These are phyloP conservation scores for Debaryomycetaceae sp. DNA, from an alignment of 1,139 yeast species.

Conservation along the genomic window DNA sequence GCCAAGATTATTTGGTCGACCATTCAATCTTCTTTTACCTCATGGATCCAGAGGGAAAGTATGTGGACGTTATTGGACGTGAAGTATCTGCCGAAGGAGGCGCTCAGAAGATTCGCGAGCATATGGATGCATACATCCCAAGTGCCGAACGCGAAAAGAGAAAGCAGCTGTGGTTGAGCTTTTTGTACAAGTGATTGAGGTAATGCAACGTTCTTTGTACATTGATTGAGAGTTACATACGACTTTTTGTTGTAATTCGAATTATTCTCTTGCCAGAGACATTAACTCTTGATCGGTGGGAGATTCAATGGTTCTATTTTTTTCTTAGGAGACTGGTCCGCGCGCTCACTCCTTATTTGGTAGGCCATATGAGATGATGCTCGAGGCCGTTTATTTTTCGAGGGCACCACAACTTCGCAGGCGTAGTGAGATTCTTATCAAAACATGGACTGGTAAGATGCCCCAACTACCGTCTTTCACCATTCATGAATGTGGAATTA, in stretches of 20 bases:
- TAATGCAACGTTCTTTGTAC: too few species aligned
- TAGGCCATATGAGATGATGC: too few species aligned
- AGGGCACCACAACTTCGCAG: too few species aligned
- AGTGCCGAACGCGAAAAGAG: constrained; percentile 49
- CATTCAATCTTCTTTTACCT: constrained; percentile 92
- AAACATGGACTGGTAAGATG: too few species aligned
- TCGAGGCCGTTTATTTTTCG: too few species aligned
- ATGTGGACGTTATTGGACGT: constrained; percentile 88
- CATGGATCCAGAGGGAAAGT: constrained; percentile 95
- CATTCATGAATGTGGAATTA: too few species aligned
- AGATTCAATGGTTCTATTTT: too few species aligned
- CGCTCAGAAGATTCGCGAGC: constrained; percentile 65
- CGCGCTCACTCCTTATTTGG: too few species aligned
- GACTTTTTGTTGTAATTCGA: background rate
- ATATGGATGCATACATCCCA: constrained; percentile 70
- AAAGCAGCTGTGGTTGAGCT: constrained; percentile 45
- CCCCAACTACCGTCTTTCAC: too few species aligned
- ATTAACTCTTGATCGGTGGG: too few species aligned
- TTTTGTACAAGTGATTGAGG: constrained; percentile 30
- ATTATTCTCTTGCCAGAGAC: constrained; percentile 1
- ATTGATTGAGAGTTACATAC: background rate
- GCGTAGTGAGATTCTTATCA: too few species aligned
- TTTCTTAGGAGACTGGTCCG: too few species aligned
- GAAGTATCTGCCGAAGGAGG: constrained; percentile 76
- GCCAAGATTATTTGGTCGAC: constrained; percentile 92